Percentiles rank a stretch among this genome's conserved stretches.
Evolutionary conservation across 371 early-diverging fungal species (phyloP).

Genomic region (Apophysomyces elegans): DNA sequence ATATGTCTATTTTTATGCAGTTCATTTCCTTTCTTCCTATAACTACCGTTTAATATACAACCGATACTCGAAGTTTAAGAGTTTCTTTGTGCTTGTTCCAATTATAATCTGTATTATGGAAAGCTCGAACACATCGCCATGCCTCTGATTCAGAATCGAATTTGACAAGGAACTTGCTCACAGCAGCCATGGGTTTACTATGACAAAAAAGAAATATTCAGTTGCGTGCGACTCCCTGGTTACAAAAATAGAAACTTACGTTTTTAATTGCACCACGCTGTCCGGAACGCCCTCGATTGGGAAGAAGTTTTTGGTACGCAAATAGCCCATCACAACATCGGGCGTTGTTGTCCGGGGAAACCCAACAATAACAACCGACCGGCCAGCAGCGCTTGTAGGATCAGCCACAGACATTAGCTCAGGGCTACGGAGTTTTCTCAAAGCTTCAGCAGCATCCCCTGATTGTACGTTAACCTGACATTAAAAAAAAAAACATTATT

Average conservation of each 20-base stretch:
- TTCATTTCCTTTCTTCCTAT: neutral
- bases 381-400: slow-evolving; percentile 38
- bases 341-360: slow-evolving; percentile 30
- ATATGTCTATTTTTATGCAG: slow-evolving; percentile 4
- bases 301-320: slow-evolving; percentile 43
- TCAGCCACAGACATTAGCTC: slow-evolving; percentile 40
- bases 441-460: slow-evolving; percentile 9
- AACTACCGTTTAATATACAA: slow-evolving; percentile 38
- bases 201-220: neutral
- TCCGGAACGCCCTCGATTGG: slow-evolving; percentile 44
- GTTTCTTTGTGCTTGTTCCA: slow-evolving; percentile 22
- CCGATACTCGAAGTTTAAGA: slow-evolving; percentile 30
- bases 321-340: slow-evolving; percentile 40
- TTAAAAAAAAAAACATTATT: slow-evolving; percentile 8
- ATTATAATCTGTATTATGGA: slow-evolving; percentile 44
- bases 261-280: slow-evolving; percentile 34
- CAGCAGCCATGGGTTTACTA: slow-evolving; percentile 36
- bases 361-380: slow-evolving; percentile 44
- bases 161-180: slow-evolving; percentile 48
- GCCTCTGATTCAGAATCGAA: slow-evolving; percentile 56
- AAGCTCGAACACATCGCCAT: slow-evolving; percentile 53
- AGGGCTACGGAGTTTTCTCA: slow-evolving; percentile 28
- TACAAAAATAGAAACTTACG: slow-evolving; percentile 32
- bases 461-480: slow-evolving; percentile 7
- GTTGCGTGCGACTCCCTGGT: neutral